A percentile compares a stretch with the other conserved stretches of the same genome.
Evolutionary conservation across 2,329 filamentous ascomycete species (phyloP).

Genomic region (Beauveria brongniartii): DNA sequence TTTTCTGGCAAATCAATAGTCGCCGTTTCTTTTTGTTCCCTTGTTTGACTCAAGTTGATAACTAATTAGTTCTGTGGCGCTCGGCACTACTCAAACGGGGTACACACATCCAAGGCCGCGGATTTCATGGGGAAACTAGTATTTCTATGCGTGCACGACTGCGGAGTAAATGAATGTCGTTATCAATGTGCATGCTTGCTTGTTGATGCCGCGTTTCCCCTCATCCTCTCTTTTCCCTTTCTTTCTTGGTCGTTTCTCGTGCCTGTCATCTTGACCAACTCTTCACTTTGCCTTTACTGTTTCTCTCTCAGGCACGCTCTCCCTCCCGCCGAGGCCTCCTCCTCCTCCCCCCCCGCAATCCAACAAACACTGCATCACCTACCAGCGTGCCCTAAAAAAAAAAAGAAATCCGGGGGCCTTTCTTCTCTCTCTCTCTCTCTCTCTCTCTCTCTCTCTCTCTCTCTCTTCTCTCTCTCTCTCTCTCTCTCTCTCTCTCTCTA

Average conservation of each 20-base stretch:
- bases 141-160: neutral
- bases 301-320: no score
- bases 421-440: neutral
- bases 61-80: neutral
- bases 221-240: neutral
- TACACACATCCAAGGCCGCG: neutral
- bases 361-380: no score
- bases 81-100: conserved; percentile 4
- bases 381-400: no score
- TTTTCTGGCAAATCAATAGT: conserved; percentile 1
- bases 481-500: neutral
- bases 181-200: neutral
- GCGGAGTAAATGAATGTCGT: neutral
- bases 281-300: neutral
- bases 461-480: no score
- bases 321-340: no score
- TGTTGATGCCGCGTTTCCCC: neutral
- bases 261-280: neutral
- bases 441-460: no score
- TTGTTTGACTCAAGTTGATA: neutral
- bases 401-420: neutral
- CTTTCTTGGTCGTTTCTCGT: neutral
- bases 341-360: no score
- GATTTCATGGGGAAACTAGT: neutral
- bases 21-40: neutral